These are phyloP conservation scores for Candida easanensis DNA, from an alignment of 805 yeast genomes.

Conservation along the genomic window DNA sequence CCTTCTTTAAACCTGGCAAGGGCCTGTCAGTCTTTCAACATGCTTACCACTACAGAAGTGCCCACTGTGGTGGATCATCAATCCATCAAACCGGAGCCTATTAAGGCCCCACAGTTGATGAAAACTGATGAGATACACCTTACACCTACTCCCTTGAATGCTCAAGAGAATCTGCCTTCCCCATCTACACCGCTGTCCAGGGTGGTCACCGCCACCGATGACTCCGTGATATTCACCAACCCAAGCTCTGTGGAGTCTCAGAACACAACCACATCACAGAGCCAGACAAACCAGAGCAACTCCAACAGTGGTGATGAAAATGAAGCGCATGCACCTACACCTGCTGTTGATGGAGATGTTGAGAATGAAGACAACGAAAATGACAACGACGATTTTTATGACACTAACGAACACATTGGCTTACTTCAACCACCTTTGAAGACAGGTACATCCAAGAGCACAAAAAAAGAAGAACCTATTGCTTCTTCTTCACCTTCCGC, in stretches of 20 bases:
- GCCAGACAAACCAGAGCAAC: conserved; percentile 2
- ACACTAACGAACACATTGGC: conserved; percentile 6
- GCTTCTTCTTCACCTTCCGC: no score
- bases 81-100: neutral
- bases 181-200: conserved; percentile 24
- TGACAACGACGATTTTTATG: conserved; percentile 4
- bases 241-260: conserved; percentile 25
- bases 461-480: neutral
- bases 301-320: neutral
- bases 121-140: neutral
- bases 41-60: neutral
- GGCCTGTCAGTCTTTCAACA: neutral
- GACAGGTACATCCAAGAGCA: neutral
- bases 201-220: conserved; percentile 23
- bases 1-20: neutral
- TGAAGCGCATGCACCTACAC: neutral
- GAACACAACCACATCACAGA: conserved; percentile 21
- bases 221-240: conserved; percentile 27
- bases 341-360: neutral
- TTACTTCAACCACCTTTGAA: conserved; percentile 9
- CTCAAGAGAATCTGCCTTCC: conserved; percentile 1
- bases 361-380: neutral
- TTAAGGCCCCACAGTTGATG: neutral
- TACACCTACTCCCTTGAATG: neutral
- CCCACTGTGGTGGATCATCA: neutral